Evolutionary conservation across 345 rosid species (phyloP), one percentile per base, ranked within the genome.

Genomic region (Clarkia xantiana): DNA sequence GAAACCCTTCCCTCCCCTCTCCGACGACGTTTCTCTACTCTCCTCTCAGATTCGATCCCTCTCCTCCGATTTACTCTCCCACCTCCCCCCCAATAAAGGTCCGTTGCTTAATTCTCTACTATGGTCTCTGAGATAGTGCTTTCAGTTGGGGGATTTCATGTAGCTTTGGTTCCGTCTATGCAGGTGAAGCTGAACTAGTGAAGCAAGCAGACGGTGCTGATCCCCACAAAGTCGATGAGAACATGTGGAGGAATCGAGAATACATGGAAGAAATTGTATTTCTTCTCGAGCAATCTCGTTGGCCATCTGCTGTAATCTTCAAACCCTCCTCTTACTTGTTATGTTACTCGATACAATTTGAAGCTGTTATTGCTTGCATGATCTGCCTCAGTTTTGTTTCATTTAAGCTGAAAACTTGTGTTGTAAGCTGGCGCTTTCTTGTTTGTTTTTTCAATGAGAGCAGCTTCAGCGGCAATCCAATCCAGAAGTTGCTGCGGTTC

Each of bases 231-330:
- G 78, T 90, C 14, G 97, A 90, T 57, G 95, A 86, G 73, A 90
- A 90, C 71, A 72, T 90, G 86, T 90, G 97, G 95, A 90, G 77
- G 76, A 86, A 90, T 65, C 72, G 95, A 44, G 95, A 83, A 61
- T 84, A 79, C 51, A 68, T 90, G 68, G 95, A 90, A 59, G 95
- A 90, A 75, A 79, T 86, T 47, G 38, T 86, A 22, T 81, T 69
- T 69, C 68, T 90, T 56, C 82, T 86, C 40, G 76, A 77, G 46
- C 67, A 64, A 59, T 71, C 86, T 22, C 79, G 57, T 54, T 82
- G 85, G 84, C 97, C 97, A 12, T 18, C 60, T 8, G 43, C 60
- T 53, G 97, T 82, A 67, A 7, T 29, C 8, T 29, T 29, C 36
- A 29, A 29, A 1, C 36, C 36, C 5, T 29, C 8, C 36, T 29